A percentile compares a stretch with the other conserved stretches of the same genome.
phyloP scores from a whole-genome alignment of 2,329 filamentous ascomycete species.

The Cordyceps cateniannulata region DNA sequence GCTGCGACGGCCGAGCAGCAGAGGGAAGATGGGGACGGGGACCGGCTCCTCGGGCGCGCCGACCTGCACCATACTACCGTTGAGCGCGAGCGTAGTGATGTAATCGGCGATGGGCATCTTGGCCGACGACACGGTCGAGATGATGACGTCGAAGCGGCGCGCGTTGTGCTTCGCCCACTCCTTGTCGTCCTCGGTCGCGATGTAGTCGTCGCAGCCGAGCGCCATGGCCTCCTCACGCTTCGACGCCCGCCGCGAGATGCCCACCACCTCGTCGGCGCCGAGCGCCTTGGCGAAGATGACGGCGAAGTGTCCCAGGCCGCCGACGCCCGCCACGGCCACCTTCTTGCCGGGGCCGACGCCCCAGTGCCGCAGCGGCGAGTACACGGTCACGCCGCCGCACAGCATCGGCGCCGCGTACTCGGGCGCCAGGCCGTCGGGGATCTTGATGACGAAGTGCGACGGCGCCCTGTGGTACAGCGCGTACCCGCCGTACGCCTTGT shows the following conservation, averaged over 20 bases:
- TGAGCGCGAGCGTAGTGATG: slow-evolving; percentile 17
- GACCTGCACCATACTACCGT: slow-evolving; percentile 21
- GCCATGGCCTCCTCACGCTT: slow-evolving; percentile 50
- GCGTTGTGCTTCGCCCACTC: slow-evolving; percentile 49
- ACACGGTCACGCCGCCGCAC: slow-evolving; percentile 65
- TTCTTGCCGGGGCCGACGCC: slow-evolving; percentile 60
- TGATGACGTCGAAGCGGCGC: slow-evolving; percentile 49
- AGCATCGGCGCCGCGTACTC: slow-evolving; percentile 55
- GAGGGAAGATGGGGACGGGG: slow-evolving; percentile 43
- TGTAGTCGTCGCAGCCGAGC: slow-evolving; percentile 50
- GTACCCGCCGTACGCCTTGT: slow-evolving; percentile 43
- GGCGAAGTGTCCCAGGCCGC: slow-evolving; percentile 63
- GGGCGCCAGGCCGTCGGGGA: slow-evolving; percentile 35
- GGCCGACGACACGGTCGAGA: slow-evolving; percentile 46
- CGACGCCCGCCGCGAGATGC: slow-evolving; percentile 45
- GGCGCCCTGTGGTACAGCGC: slow-evolving; percentile 28
- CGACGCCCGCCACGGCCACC: slow-evolving; percentile 61
- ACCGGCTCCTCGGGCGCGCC: slow-evolving; percentile 45
- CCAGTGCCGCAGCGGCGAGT: slow-evolving; percentile 54
- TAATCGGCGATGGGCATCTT: slow-evolving; percentile 57
- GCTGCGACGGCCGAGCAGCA: slow-evolving; percentile 47
- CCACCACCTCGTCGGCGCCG: slow-evolving; percentile 54
- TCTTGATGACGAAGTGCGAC: slow-evolving; percentile 43
- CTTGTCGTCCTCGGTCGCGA: slow-evolving; percentile 38
- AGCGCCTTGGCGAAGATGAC: slow-evolving; percentile 63